phyloP scores from a whole-genome alignment of 495 filamentous ascomycete species.

The Podospora sp. region DNA sequence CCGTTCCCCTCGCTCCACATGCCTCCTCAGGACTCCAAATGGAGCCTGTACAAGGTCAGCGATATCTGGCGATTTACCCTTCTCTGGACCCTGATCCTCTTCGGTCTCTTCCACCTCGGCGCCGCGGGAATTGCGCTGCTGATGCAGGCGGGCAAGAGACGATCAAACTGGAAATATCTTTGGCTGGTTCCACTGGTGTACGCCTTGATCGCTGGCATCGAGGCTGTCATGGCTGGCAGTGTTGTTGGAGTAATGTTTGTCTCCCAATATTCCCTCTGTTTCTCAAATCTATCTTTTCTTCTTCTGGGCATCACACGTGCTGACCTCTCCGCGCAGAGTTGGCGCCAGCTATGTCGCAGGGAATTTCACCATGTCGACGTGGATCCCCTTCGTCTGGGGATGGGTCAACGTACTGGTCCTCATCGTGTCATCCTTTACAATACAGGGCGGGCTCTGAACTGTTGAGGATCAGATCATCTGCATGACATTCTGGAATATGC shows the following conservation, averaged over 20 bases:
- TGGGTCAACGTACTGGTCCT: constrained; percentile 86
- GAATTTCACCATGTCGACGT: constrained; percentile 92
- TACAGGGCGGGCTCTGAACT: constrained; percentile 78
- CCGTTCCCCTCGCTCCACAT: constrained; percentile 88
- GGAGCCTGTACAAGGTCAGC: constrained; percentile 72
- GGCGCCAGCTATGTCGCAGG: constrained; percentile 86
- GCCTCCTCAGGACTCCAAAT: constrained; percentile 55
- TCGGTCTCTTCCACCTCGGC: constrained; percentile 66
- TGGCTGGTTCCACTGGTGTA: constrained; percentile 79
- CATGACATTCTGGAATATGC: neutral
- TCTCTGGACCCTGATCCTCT: constrained; percentile 80
- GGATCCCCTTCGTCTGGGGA: constrained; percentile 96
- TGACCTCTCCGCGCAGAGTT: constrained; percentile 57
- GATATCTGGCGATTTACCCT: constrained; percentile 94
- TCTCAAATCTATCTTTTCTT: neutral
- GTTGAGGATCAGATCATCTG: neutral
- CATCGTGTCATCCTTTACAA: constrained; percentile 89
- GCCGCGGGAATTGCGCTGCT: constrained; percentile 72
- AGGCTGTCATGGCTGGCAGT: constrained; percentile 84
- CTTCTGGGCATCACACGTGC: constrained; percentile 11
- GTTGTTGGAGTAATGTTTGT: constrained; percentile 87
- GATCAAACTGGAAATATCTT: constrained; percentile 69
- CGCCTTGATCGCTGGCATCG: constrained; percentile 70
- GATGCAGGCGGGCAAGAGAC: constrained; percentile 63
- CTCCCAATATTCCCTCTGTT: neutral